Conservation (phyloP, 495 filamentous ascomycete species). For the Entonaema liquescens region DNA sequence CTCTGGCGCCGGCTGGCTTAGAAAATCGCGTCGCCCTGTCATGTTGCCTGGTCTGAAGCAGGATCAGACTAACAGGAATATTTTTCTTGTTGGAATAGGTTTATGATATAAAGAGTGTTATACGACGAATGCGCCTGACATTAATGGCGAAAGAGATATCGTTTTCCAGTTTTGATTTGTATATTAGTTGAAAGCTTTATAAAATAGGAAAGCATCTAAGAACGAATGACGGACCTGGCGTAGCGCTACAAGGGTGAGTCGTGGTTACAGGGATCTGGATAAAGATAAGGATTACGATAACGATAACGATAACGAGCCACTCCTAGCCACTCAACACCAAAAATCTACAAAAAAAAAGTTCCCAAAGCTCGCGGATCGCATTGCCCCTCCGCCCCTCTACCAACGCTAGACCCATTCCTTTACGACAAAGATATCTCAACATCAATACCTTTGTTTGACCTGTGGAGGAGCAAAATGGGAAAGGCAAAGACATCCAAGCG, state of each 20-base stretch:
- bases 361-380: conserved; percentile 31
- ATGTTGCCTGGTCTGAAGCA: conserved; percentile 51
- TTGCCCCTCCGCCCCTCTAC: conserved; percentile 18
- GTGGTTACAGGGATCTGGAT: conserved; percentile 21
- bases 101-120: neutral
- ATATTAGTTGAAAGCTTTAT: conserved; percentile 7
- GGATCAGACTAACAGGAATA: neutral
- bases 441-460: neutral
- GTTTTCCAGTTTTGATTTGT: conserved; percentile 2
- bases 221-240: neutral
- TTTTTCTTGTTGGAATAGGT: neutral
- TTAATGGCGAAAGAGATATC: neutral
- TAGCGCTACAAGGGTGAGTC: neutral
- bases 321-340: conserved; percentile 33
- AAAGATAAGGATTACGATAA: conserved; percentile 42
- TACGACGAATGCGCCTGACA: neutral
- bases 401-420: conserved; percentile 8
- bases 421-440: neutral
- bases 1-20: conserved; percentile 89
- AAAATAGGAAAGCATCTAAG: neutral
- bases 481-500: conserved; percentile 70
- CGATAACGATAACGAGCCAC: conserved; percentile 31
- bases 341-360: conserved; percentile 28
- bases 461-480: conserved; percentile 54
- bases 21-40: conserved; percentile 87